Conservation (phyloP, 345 rosid species). For the Triadica sebifera region DNA sequence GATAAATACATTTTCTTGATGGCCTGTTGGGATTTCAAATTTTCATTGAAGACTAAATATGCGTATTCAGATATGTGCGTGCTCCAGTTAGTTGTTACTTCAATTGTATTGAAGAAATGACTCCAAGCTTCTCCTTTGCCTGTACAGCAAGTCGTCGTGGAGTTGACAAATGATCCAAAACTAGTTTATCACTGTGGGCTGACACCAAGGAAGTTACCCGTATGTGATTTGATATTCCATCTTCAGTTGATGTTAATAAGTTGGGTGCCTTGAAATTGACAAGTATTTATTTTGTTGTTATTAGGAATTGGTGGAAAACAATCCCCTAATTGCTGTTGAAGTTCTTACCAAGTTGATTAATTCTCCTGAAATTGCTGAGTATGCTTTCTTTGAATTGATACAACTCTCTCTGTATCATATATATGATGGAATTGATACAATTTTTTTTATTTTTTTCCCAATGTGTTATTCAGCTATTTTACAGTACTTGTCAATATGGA, state of each 20-base stretch:
- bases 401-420: background rate
- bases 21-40: background rate
- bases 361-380: slow-evolving; percentile 85
- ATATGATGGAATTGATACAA: background rate
- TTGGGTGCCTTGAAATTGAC: slow-evolving; percentile 20
- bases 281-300: background rate
- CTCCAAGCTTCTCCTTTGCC: slow-evolving; percentile 15
- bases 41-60: background rate
- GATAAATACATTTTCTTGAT: background rate
- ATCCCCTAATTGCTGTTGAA: slow-evolving; percentile 89
- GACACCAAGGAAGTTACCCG: slow-evolving; percentile 88
- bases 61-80: background rate
- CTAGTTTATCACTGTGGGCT: slow-evolving; percentile 92
- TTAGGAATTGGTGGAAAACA: slow-evolving; percentile 95
- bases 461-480: slow-evolving; percentile 57
- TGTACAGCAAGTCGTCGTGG: slow-evolving; percentile 67
- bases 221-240: slow-evolving; percentile 37
- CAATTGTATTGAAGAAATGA: slow-evolving; percentile 16
- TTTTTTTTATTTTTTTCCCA: background rate
- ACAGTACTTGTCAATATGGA: slow-evolving; percentile 92
- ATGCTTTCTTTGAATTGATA: slow-evolving; percentile 34
- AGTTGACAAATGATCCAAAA: slow-evolving; percentile 78
- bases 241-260: slow-evolving; percentile 4
- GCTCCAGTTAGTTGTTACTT: slow-evolving; percentile 1
- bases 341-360: slow-evolving; percentile 85